These are phyloP conservation scores for Remersonia thermophila DNA, from an alignment of 2,329 filamentous ascomycete species.

Conservation along the genomic window DNA sequence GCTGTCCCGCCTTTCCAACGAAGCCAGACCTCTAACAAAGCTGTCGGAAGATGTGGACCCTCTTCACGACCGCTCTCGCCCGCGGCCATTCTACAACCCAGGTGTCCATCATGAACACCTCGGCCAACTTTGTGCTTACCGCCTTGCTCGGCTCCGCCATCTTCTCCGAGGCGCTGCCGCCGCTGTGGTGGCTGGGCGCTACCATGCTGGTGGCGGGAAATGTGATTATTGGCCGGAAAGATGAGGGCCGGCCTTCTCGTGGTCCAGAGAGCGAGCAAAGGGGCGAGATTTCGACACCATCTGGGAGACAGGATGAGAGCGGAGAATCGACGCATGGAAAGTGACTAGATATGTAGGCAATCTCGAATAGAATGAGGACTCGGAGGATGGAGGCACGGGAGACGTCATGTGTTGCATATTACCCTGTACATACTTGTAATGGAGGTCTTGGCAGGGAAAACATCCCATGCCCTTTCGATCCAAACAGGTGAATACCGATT, in stretches of 20 bases:
- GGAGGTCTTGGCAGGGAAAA: too few relatives aligned
- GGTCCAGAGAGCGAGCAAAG: slow-evolving; percentile 6
- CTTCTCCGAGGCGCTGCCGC: slow-evolving; percentile 59
- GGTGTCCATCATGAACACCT: slow-evolving; percentile 72
- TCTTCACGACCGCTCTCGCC: slow-evolving; percentile 69
- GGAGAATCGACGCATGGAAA: too few relatives aligned
- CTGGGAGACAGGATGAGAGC: background rate
- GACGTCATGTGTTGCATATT: too few relatives aligned
- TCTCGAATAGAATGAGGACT: too few relatives aligned
- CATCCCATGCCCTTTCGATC: too few relatives aligned
- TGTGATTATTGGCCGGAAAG: slow-evolving; percentile 63
- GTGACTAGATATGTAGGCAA: too few relatives aligned
- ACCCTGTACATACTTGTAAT: too few relatives aligned
- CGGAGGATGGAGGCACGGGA: slow-evolving; percentile 17
- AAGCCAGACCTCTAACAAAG: slow-evolving; percentile 1
- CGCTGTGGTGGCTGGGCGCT: slow-evolving; percentile 67
- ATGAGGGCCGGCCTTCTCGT: slow-evolving; percentile 30
- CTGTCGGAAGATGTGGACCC: slow-evolving; percentile 64
- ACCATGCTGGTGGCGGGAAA: slow-evolving; percentile 61
- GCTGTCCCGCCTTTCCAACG: background rate
- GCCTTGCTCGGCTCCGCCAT: slow-evolving; percentile 58
- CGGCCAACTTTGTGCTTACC: slow-evolving; percentile 68
- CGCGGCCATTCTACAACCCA: slow-evolving; percentile 63
- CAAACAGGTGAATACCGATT: too few relatives aligned
- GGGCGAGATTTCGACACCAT: slow-evolving; percentile 4